Percentiles rank a stretch among this genome's conserved stretches.
These are phyloP conservation scores for Neurospora sublineolata DNA, from an alignment of 495 filamentous ascomycete genomes.

Conservation along the genomic window DNA sequence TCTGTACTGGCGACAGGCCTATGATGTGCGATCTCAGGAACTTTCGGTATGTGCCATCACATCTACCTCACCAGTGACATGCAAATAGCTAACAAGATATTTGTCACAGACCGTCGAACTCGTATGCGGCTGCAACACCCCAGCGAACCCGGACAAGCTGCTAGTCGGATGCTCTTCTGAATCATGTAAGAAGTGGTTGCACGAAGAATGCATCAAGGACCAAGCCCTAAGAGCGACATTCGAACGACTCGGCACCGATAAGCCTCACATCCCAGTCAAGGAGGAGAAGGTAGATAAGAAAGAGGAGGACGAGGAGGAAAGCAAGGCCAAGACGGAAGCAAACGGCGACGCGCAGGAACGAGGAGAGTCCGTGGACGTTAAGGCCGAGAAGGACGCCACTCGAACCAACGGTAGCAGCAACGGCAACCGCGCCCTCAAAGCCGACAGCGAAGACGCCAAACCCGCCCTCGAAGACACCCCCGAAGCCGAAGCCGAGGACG, in stretches of 20 bases:
- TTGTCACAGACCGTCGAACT: conserved; percentile 38
- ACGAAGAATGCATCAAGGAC: conserved; percentile 48
- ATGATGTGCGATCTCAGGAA: conserved; percentile 42
- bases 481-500: conserved; percentile 2
- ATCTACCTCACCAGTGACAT: not conserved
- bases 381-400: conserved; percentile 19
- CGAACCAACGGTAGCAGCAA: conserved; percentile 20
- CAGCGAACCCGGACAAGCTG: conserved; percentile 51
- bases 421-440: conserved; percentile 19
- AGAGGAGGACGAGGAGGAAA: conserved; percentile 20
- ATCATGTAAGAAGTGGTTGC: conserved; percentile 51
- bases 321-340: conserved; percentile 6
- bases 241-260: conserved; percentile 34
- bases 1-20: conserved; percentile 57
- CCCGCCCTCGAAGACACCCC: conserved; percentile 13
- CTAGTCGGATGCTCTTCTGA: conserved; percentile 46
- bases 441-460: conserved; percentile 17
- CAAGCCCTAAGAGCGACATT: conserved; percentile 36
- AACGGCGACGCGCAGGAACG: not conserved
- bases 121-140: conserved; percentile 50
- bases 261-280: conserved; percentile 29
- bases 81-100: conserved; percentile 2
- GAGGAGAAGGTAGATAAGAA: conserved; percentile 9
- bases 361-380: conserved; percentile 26
- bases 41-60: conserved; percentile 40